phyloP scores from a whole-genome alignment of 371 early-diverging fungal species.

The Funneliformis caledonium region DNA sequence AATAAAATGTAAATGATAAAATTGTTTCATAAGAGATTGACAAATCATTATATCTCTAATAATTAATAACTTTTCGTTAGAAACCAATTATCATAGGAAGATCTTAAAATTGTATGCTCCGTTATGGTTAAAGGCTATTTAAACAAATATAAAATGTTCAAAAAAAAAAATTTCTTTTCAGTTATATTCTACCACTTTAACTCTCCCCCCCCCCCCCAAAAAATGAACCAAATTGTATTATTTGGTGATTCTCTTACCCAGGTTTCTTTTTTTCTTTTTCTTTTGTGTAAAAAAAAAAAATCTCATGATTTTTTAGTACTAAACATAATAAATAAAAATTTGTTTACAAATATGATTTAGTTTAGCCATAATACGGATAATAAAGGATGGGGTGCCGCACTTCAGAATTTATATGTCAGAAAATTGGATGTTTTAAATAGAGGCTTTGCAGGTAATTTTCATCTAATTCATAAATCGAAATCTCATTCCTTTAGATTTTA shows the following conservation, averaged over 20 bases:
- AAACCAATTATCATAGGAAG: too few relatives aligned
- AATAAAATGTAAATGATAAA: too few relatives aligned
- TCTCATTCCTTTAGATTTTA: neutral
- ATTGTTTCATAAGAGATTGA: too few relatives aligned
- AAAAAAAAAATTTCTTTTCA: too few relatives aligned
- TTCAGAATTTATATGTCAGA: slow-evolving; percentile 72
- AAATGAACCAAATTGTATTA: slow-evolving; percentile 49
- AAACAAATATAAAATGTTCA: too few relatives aligned
- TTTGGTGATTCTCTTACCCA: slow-evolving; percentile 81
- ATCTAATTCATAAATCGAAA: slow-evolving; percentile 5
- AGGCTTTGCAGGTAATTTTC: slow-evolving; percentile 69
- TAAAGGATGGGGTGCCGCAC: slow-evolving; percentile 70
- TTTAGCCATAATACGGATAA: slow-evolving; percentile 63
- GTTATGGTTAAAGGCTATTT: too few relatives aligned
- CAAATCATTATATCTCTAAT: too few relatives aligned
- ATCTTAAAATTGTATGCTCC: too few relatives aligned
- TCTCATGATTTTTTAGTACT: slow-evolving; percentile 5
- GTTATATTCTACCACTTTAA: too few relatives aligned
- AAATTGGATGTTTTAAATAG: slow-evolving; percentile 79
- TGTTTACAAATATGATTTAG: slow-evolving; percentile 44
- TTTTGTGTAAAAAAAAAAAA: neutral
- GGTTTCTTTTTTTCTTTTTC: slow-evolving; percentile 45
- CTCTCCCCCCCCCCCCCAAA: neutral
- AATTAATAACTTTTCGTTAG: too few relatives aligned
- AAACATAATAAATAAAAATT: neutral